Evolutionary conservation across 2,329 filamentous ascomycete species (phyloP).

Genomic region (Helotiales sp.): DNA sequence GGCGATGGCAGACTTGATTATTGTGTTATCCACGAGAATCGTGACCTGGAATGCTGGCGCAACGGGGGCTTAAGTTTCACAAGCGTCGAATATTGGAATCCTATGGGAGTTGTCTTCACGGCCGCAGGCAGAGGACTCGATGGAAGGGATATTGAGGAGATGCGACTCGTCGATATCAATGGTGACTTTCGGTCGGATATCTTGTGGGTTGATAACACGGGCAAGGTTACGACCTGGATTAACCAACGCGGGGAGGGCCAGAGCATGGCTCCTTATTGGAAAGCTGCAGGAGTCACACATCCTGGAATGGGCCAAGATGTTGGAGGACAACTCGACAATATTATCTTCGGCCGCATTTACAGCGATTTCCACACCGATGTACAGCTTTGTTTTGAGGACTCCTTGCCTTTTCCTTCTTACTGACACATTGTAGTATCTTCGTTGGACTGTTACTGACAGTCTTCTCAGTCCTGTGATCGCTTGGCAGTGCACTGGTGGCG

Average conservation of each 20-base stretch:
- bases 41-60: slow-evolving; percentile 35
- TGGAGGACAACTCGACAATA: neutral
- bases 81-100: too few species aligned
- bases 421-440: too few species aligned
- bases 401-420: too few species aligned
- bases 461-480: slow-evolving; percentile 19
- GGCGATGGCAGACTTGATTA: too few species aligned
- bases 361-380: too few species aligned
- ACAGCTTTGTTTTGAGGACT: too few species aligned
- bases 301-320: neutral
- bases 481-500: slow-evolving; percentile 26
- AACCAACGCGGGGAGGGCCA: neutral
- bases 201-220: slow-evolving; percentile 17
- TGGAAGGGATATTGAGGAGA: too few species aligned
- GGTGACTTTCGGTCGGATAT: slow-evolving; percentile 32
- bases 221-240: slow-evolving; percentile 1
- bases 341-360: neutral
- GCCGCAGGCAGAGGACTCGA: too few species aligned
- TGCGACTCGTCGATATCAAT: too few species aligned
- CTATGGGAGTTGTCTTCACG: too few species aligned
- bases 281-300: slow-evolving; percentile 9
- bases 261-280: slow-evolving; percentile 9
- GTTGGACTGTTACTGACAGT: too few species aligned
- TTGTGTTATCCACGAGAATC: slow-evolving; percentile 29
- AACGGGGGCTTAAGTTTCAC: too few species aligned